Evolutionary conservation across 164 flowering plant genomes (phyloP).

Genomic region (Amborella trichopoda): DNA sequence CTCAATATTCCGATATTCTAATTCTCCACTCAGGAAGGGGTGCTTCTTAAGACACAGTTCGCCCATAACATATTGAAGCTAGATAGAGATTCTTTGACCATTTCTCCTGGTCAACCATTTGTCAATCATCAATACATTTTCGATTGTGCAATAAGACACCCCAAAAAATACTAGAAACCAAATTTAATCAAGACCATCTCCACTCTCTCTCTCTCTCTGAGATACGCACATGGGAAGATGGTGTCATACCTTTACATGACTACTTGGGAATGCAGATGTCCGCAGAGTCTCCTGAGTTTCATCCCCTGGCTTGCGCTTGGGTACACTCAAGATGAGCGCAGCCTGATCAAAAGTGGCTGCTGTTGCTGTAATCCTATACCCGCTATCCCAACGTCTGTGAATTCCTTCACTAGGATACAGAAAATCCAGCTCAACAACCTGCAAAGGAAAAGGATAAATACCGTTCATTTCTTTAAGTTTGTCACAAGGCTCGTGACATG

Average conservation of each 20-base stretch:
- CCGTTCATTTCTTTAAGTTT: background rate
- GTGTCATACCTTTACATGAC: constrained; percentile 70
- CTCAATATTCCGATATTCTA: too few relatives aligned
- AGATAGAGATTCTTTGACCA: constrained; percentile 83
- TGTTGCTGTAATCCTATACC: constrained; percentile 64
- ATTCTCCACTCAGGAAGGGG: too few relatives aligned
- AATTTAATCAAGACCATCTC: too few relatives aligned
- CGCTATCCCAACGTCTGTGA: constrained; percentile 75
- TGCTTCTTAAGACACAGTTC: constrained; percentile 48
- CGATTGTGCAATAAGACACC: constrained; percentile 1
- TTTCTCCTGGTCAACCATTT: constrained; percentile 72
- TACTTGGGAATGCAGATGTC: constrained; percentile 74
- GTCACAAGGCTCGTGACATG: too few relatives aligned
- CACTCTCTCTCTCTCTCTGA: too few relatives aligned
- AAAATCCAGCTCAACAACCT: constrained; percentile 95
- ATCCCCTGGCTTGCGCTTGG: constrained; percentile 62
- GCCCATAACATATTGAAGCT: constrained; percentile 65
- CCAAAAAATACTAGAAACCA: background rate
- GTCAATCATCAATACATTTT: too few relatives aligned
- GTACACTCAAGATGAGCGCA: constrained; percentile 78
- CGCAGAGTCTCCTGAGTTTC: constrained; percentile 84
- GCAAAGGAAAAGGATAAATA: background rate
- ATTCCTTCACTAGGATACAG: constrained; percentile 89
- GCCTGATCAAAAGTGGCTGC: constrained; percentile 87
- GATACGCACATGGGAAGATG: too few relatives aligned